These are phyloP conservation scores for Nelumbo lutea DNA, from an alignment of 164 flowering plant species.

Conservation along the genomic window DNA sequence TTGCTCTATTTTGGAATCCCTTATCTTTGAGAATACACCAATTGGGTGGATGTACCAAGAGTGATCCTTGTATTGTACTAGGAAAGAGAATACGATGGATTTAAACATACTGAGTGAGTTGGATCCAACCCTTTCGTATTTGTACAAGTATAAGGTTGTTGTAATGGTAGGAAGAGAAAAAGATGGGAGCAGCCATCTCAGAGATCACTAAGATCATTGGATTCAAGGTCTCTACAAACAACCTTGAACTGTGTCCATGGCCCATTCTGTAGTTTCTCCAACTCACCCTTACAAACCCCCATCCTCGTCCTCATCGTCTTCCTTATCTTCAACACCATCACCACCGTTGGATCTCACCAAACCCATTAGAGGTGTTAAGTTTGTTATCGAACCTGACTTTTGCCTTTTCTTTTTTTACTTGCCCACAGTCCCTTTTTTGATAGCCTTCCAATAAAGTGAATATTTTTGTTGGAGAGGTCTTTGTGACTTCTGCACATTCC, in stretches of 20 bases:
- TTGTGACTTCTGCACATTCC: too few species aligned
- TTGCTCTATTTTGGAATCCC: conserved; percentile 23
- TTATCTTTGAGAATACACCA: conserved; percentile 44
- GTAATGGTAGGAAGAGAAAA: conserved; percentile 48
- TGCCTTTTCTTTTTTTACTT: too few species aligned
- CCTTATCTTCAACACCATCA: too few species aligned
- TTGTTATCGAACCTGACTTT: too few species aligned
- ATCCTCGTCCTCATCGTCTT: too few species aligned
- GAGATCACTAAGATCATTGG: conserved; percentile 48
- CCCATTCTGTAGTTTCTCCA: conserved; percentile 2
- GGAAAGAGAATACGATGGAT: conserved; percentile 58
- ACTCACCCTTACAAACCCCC: too few species aligned
- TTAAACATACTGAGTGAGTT: conserved; percentile 58
- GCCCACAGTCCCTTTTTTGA: too few species aligned
- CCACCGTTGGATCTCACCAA: too few species aligned
- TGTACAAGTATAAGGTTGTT: conserved; percentile 72
- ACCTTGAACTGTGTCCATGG: conserved; percentile 62
- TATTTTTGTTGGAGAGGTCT: too few species aligned
- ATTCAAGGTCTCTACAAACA: conserved; percentile 53
- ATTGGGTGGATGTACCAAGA: conserved; percentile 93
- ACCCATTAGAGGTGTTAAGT: too few species aligned
- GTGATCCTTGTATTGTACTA: conserved; percentile 58
- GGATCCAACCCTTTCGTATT: conserved; percentile 34
- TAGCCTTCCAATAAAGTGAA: too few species aligned
- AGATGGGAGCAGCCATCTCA: conserved; percentile 30